Conservation (phyloP, 345 rosid genomes). For the Ceriops tagal region DNA sequence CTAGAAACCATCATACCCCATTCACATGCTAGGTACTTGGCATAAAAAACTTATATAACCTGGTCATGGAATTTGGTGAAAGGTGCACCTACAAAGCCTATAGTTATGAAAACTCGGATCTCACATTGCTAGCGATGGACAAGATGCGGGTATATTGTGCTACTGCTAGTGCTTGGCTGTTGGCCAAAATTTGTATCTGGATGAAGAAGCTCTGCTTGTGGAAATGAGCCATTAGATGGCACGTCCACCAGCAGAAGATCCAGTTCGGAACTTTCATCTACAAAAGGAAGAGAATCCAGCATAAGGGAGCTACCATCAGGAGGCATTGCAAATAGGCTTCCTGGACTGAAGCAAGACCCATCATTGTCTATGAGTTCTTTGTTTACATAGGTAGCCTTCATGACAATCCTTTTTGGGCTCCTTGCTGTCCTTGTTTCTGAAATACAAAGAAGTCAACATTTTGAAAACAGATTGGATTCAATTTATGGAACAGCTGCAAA, state of each 20-base stretch:
- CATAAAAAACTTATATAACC: too few species aligned
- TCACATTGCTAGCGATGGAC: too few species aligned
- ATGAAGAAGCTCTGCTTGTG: too few species aligned
- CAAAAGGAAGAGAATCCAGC: conserved; percentile 52
- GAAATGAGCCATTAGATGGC: too few species aligned
- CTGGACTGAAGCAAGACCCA: conserved; percentile 67
- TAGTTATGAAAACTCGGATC: too few species aligned
- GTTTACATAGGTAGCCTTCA: conserved; percentile 51
- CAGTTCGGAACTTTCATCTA: conserved; percentile 63
- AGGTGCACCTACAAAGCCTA: too few species aligned
- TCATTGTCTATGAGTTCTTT: conserved; percentile 60
- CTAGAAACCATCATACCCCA: too few species aligned
- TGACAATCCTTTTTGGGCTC: conserved; percentile 60
- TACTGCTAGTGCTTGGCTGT: too few species aligned
- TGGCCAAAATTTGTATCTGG: too few species aligned
- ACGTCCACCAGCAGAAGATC: conserved; percentile 78
- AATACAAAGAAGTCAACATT: conserved; percentile 4
- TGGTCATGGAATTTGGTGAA: too few species aligned
- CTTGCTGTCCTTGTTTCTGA: conserved; percentile 65
- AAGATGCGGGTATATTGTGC: too few species aligned
- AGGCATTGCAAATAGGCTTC: conserved; percentile 76
- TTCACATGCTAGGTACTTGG: too few species aligned
- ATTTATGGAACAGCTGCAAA: not conserved
- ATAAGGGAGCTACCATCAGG: conserved; percentile 53
- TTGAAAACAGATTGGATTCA: conserved; percentile 4